A percentile compares a stretch with the other conserved stretches of the same genome.
phyloP scores from a whole-genome alignment of 371 early-diverging fungal genomes.

The Phascolomyces articulosus region DNA sequence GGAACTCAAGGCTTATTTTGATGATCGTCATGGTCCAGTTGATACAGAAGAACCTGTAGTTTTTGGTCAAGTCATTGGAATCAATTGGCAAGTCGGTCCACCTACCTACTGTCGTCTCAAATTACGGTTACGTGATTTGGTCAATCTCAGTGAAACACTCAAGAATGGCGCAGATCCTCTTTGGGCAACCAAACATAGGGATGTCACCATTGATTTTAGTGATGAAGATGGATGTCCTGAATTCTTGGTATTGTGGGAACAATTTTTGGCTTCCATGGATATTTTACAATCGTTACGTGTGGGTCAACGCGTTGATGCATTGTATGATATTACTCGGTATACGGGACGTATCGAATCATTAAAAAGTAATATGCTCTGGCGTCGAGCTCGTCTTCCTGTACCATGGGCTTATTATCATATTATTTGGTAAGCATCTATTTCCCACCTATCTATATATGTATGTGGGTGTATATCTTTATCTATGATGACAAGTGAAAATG shows the following conservation, averaged over 20 bases:
- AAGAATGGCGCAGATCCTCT: constrained; percentile 29
- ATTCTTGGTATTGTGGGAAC: constrained; percentile 67
- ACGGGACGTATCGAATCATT: constrained; percentile 52
- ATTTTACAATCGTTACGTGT: constrained; percentile 36
- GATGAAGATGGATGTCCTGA: constrained; percentile 76
- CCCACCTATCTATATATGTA: too few relatives aligned
- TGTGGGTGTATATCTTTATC: too few relatives aligned
- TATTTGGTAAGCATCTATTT: constrained; percentile 38
- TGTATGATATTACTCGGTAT: constrained; percentile 70
- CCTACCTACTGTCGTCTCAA: constrained; percentile 71
- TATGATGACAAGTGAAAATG: background rate
- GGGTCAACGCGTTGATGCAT: constrained; percentile 64
- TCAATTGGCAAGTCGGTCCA: constrained; percentile 72
- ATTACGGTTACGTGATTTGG: constrained; percentile 38
- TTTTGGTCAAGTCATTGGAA: constrained; percentile 60
- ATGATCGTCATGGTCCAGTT: constrained; percentile 57
- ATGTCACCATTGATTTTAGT: constrained; percentile 66
- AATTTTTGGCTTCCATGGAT: constrained; percentile 64
- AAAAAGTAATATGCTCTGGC: constrained; percentile 36
- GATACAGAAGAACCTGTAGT: constrained; percentile 52
- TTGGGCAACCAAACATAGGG: constrained; percentile 39
- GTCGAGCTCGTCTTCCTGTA: constrained; percentile 36
- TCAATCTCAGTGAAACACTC: constrained; percentile 28
- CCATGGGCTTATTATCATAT: constrained; percentile 61
- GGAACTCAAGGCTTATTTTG: constrained; percentile 51